These are phyloP conservation scores for Larix kaempferi DNA, from an alignment of 75 land plant genomes.

Conservation along the genomic window DNA sequence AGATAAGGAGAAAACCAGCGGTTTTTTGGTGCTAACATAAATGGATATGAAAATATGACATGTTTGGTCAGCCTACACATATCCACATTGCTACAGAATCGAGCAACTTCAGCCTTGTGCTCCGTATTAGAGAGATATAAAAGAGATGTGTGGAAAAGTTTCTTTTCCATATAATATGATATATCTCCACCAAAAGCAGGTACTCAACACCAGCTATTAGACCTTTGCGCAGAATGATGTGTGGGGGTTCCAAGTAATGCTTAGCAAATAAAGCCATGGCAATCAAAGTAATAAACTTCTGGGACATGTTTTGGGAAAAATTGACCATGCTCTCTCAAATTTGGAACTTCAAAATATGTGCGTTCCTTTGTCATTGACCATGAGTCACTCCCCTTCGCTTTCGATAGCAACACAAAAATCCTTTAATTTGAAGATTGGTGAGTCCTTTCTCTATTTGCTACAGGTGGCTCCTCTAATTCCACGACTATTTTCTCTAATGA, in stretches of 20 bases:
- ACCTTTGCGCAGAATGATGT: conserved; percentile 87
- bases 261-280: conserved; percentile 71
- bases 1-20: conserved; percentile 90
- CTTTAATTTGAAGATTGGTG: too few relatives aligned
- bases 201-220: conserved; percentile 81
- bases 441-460: too few relatives aligned
- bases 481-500: too few relatives aligned
- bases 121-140: conserved; percentile 64
- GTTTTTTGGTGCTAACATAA: conserved; percentile 68
- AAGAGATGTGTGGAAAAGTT: conserved; percentile 84
- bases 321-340: conserved; percentile 62
- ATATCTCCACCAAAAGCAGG: conserved; percentile 88
- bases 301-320: conserved; percentile 79
- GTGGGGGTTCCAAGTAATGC: conserved; percentile 95
- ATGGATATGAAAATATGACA: conserved; percentile 92
- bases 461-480: too few relatives aligned
- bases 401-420: too few relatives aligned
- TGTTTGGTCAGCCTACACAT: conserved; percentile 86
- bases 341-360: conserved; percentile 80
- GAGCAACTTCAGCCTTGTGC: conserved; percentile 79
- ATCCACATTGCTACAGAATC: conserved; percentile 90
- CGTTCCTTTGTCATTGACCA: conserved; percentile 93
- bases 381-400: conserved; percentile 79
- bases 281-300: conserved; percentile 87
- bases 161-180: conserved; percentile 84